Evolutionary conservation across 768 basidiomycete species (phyloP).

Genomic region (Steccherinum ochraceum): DNA sequence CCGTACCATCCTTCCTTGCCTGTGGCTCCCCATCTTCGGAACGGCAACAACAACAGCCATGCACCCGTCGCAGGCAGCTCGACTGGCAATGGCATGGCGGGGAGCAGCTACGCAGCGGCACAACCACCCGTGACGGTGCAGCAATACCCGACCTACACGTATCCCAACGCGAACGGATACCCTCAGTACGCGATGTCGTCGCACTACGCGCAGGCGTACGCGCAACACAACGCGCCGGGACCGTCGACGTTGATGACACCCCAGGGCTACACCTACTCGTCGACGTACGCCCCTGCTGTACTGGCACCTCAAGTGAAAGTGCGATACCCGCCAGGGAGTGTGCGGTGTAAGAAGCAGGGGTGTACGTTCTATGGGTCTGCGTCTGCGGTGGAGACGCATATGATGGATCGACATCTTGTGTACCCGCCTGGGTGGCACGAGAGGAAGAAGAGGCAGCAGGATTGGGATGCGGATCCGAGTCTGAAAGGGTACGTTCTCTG

Average conservation of each 20-base stretch:
- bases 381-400: conserved; percentile 70
- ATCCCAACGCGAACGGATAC: conserved; percentile 8
- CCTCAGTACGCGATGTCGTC: conserved; percentile 17
- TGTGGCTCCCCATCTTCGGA: conserved; percentile 6
- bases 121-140: not conserved
- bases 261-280: conserved; percentile 28
- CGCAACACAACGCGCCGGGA: conserved; percentile 9
- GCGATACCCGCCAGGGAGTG: conserved; percentile 50
- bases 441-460: conserved; percentile 37
- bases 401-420: conserved; percentile 88
- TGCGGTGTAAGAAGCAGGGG: conserved; percentile 52
- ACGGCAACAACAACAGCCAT: not conserved
- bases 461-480: conserved; percentile 82
- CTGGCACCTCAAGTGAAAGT: conserved; percentile 31
- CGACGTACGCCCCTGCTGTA: conserved; percentile 18
- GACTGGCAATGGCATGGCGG: not conserved
- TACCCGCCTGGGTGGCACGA: conserved; percentile 71
- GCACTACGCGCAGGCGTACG: conserved; percentile 28
- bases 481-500: conserved; percentile 66
- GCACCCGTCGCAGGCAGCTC: not conserved
- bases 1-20: conserved; percentile 13
- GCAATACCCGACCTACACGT: conserved; percentile 21
- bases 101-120: not conserved
- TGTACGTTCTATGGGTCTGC: conserved; percentile 66
- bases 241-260: conserved; percentile 16